Conservation (phyloP, 306 rosid species). For the Cyamopsis tetragonoloba region DNA sequence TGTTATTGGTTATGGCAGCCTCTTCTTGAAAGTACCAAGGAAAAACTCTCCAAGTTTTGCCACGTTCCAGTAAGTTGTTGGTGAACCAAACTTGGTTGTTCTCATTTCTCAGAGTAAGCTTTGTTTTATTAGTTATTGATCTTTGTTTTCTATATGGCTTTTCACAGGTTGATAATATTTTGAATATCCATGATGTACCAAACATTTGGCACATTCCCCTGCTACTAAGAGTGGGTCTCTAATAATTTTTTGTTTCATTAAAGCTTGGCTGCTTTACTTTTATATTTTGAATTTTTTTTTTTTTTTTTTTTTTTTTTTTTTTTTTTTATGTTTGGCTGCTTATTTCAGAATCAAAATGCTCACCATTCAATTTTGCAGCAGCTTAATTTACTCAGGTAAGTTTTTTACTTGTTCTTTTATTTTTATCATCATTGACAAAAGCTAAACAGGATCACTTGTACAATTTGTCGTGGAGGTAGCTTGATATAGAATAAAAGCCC, state of each 20-base stretch:
- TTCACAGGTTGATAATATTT: conserved; percentile 74
- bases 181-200: conserved; percentile 95
- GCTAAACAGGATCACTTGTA: conserved; percentile 1
- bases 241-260: conserved; percentile 2
- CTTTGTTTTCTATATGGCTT: conserved; percentile 25
- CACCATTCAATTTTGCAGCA: conserved; percentile 82
- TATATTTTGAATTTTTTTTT: conserved; percentile 15
- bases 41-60: conserved; percentile 91
- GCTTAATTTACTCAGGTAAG: conserved; percentile 67
- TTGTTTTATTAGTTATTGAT: conserved; percentile 25
- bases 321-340: conserved; percentile 27
- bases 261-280: conserved; percentile 23
- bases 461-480: neutral
- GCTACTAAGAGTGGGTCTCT: conserved; percentile 75
- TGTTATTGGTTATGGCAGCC: conserved; percentile 60
- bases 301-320: conserved; percentile 21
- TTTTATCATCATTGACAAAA: neutral
- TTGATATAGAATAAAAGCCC: conserved; percentile 4
- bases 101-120: conserved; percentile 26
- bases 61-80: conserved; percentile 89
- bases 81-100: conserved; percentile 27
- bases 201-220: conserved; percentile 98
- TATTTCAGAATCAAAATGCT: conserved; percentile 84
- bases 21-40: conserved; percentile 73
- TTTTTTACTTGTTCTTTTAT: conserved; percentile 13